Evolutionary conservation across 1,139 yeast species (phyloP), one percentile per base, ranked within the genome.

Genomic region (Saccharomyces uvarum): DNA sequence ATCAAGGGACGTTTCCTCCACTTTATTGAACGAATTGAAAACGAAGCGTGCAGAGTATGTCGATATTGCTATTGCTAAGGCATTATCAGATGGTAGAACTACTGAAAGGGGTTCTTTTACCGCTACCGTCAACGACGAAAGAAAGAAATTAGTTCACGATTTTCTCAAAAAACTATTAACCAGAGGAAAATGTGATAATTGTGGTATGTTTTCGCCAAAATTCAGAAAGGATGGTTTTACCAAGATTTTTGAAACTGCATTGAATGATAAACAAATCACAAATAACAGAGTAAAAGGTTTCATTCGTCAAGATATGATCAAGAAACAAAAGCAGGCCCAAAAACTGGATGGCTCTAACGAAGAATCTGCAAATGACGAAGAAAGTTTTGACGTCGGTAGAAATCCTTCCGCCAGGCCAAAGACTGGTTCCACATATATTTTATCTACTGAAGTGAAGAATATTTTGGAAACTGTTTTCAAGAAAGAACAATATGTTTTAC

Each of bases 181-280:
- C 51, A 83, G 97, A 72, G 84, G 89, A 56, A 87, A 84, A 71
- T 95, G 99, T 80, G 95, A 88, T 67, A 90, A 90, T 72, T 95
- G 99, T 80, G 88, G 90, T 51, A 88, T 91, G 96, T 88, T 79
- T 71, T 89, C 97, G 48, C 98, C 99, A 54, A 78, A 85, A 48
- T 93, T 85, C 77, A 83, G 99, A 75, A 93, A 91, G 68, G 99
- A 95, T 70, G 99, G 99, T 0, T 87, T 83, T 68, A 82, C 93
- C 57, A 95, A 95, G 75, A 83, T 95, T 59, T 95, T 95, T 64
- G 98, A 93, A 74, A 84, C 84, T 61, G 83, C 95, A 5, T 77
- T 95, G 64, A 80, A 80, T 53, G 96, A 88, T 52, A 88, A 88
- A 70, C 97, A 91, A 69, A 67, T 80, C 61, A 77, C 86, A 56